phyloP scores from a whole-genome alignment of 2,329 filamentous ascomycete species.

The Penicillium polonicum region DNA sequence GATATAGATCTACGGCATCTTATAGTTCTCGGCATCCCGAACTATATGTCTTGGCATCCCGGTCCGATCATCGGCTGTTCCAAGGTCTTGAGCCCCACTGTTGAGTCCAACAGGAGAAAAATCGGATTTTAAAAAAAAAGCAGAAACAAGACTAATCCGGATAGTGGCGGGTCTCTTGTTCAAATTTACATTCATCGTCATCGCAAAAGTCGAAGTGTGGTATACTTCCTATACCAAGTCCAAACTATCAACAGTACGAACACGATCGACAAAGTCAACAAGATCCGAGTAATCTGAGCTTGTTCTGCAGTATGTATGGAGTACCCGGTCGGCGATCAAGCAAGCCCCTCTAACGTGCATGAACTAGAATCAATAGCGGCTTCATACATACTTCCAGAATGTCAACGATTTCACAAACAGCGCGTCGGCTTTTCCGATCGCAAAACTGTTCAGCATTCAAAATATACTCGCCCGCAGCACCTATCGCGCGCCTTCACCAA shows the following conservation, averaged over 20 bases:
- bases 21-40: constrained; percentile 11
- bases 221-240: background rate
- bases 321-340: background rate
- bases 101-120: constrained; percentile 18
- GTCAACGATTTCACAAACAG: constrained; percentile 10
- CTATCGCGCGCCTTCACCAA: constrained; percentile 20
- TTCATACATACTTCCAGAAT: constrained; percentile 9
- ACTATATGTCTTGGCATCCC: constrained; percentile 16
- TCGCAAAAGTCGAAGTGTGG: background rate
- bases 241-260: background rate
- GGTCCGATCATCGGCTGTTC: constrained; percentile 24
- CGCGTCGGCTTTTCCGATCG: constrained; percentile 15
- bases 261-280: background rate
- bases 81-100: constrained; percentile 15
- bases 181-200: background rate
- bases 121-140: constrained; percentile 1
- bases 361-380: background rate
- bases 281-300: background rate
- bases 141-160: background rate
- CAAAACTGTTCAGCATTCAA: background rate
- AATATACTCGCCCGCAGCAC: constrained; percentile 1
- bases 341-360: background rate
- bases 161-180: background rate
- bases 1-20: background rate
- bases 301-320: background rate